Percentiles rank a stretch among this genome's conserved stretches.
These are phyloP conservation scores for Coemansia sp. DNA, from an alignment of 192 early-diverging fungal genomes.

Conservation along the genomic window DNA sequence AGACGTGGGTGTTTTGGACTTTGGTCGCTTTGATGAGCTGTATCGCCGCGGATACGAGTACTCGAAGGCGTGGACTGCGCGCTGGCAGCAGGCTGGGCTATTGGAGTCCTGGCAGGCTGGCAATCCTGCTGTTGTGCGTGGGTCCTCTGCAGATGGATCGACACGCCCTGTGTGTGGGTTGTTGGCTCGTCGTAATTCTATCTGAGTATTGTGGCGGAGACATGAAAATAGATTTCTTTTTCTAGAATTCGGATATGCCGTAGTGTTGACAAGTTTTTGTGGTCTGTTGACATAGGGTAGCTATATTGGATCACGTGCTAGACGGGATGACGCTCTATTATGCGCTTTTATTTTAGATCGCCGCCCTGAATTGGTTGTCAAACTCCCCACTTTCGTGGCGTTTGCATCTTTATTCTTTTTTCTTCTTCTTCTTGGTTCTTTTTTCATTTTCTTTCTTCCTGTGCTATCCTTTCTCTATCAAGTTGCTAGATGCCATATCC, in stretches of 20 bases:
- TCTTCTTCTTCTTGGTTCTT: neutral
- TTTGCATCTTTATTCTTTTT: neutral
- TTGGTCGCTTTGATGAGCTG: slow-evolving; percentile 90
- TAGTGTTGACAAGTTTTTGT: neutral
- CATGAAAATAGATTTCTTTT: neutral
- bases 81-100: slow-evolving; percentile 80
- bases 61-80: slow-evolving; percentile 73
- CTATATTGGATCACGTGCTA: neutral
- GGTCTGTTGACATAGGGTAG: neutral
- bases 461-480: neutral
- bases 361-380: neutral
- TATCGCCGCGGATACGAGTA: slow-evolving; percentile 85
- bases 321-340: neutral
- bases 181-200: slow-evolving; percentile 43
- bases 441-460: neutral
- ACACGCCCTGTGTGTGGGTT: slow-evolving; percentile 9
- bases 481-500: neutral
- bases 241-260: neutral
- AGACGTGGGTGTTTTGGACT: slow-evolving; percentile 87
- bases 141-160: slow-evolving; percentile 5
- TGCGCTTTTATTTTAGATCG: neutral
- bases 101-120: slow-evolving; percentile 56
- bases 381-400: neutral
- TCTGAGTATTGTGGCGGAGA: slow-evolving; percentile 16
- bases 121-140: neutral